phyloP scores from a whole-genome alignment of 805 yeast species.

The Yamadazyma phyllophila region DNA sequence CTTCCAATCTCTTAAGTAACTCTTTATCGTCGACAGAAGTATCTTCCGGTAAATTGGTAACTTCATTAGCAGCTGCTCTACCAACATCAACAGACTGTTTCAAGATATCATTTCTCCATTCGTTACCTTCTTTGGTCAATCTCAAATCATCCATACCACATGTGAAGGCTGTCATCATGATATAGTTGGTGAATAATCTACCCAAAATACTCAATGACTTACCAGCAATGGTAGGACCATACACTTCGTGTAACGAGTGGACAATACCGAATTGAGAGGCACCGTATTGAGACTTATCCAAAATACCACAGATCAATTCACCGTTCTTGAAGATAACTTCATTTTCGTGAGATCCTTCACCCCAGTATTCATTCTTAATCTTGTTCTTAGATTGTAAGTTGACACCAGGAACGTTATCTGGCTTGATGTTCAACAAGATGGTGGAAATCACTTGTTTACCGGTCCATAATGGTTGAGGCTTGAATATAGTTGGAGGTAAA shows the following conservation, averaged over 20 bases:
- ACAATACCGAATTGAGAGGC: conserved; percentile 96
- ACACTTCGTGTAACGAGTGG: conserved; percentile 93
- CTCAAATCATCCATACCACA: conserved; percentile 99
- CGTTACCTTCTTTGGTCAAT: conserved; percentile 86
- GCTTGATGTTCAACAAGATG: conserved; percentile 83
- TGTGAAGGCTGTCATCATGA: conserved; percentile 88
- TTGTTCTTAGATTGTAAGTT: conserved; percentile 82
- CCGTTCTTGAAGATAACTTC: conserved; percentile 85
- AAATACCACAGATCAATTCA: conserved; percentile 83
- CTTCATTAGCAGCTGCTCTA: conserved; percentile 90
- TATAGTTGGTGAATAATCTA: conserved; percentile 89
- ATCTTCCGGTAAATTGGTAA: conserved; percentile 67
- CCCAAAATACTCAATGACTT: conserved; percentile 89
- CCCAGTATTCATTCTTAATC: conserved; percentile 95
- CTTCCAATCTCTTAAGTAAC: conserved; percentile 84
- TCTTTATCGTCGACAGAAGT: conserved; percentile 58
- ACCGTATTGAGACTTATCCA: conserved; percentile 98
- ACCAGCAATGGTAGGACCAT: conserved; percentile 90
- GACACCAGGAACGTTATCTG: conserved; percentile 85
- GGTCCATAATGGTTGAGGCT: conserved; percentile 93
- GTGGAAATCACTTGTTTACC: conserved; percentile 97
- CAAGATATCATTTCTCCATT: conserved; percentile 82
- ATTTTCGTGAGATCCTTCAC: conserved; percentile 77
- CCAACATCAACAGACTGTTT: conserved; percentile 78
- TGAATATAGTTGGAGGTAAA: conserved; percentile 83